Conservation (phyloP, 306 rosid genomes). For the Boehmeria nivea region DNA sequence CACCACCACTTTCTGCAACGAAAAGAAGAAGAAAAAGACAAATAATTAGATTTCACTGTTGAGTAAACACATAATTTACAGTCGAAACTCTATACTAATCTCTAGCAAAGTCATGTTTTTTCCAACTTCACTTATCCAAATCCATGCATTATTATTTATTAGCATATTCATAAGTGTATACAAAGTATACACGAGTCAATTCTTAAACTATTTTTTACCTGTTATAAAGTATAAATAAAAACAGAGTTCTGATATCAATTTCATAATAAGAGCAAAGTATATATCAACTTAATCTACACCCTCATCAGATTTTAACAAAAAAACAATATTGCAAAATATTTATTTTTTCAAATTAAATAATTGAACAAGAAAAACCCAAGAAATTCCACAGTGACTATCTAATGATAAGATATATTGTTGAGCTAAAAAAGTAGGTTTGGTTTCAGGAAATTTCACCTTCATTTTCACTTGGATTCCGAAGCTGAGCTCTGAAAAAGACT, state of each 20-base stretch:
- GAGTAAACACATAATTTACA: background rate
- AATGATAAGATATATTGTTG: conserved; percentile 21
- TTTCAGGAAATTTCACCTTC: conserved; percentile 55
- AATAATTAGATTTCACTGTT: background rate
- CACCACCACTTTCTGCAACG: conserved; percentile 64
- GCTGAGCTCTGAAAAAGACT: conserved; percentile 18
- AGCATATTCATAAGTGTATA: background rate
- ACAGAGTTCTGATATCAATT: too few relatives aligned
- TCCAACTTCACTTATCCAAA: background rate
- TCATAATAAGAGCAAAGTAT: background rate
- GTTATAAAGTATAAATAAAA: too few relatives aligned
- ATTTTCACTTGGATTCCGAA: conserved; percentile 31
- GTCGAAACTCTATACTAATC: background rate
- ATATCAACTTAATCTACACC: background rate
- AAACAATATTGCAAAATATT: too few relatives aligned
- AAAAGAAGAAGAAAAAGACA: background rate
- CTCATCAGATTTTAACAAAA: conserved; percentile 1
- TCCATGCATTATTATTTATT: background rate
- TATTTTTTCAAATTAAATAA: conserved; percentile 1
- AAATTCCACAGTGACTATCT: background rate
- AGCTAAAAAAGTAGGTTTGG: background rate
- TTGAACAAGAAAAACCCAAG: background rate
- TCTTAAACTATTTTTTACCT: too few relatives aligned
- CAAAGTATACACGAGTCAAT: too few relatives aligned
- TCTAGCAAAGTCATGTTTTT: background rate